A percentile compares a stretch with the other conserved stretches of the same genome.
Conservation (phyloP, 2,329 filamentous ascomycete genomes). For the Apiospora saccharicola region DNA sequence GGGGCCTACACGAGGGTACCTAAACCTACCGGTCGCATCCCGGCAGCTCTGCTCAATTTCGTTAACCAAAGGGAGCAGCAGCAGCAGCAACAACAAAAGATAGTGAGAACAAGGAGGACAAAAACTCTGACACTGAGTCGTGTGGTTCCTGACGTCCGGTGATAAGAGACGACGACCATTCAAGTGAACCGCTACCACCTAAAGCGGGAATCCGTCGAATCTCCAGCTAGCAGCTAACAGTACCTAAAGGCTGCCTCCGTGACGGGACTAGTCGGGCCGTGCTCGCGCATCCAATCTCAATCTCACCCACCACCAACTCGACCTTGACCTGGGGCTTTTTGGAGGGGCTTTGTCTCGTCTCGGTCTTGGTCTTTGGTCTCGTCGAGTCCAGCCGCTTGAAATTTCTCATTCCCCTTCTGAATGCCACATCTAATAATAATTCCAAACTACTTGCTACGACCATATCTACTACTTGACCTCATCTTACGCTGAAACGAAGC, state of each 20-base stretch:
- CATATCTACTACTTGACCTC: neutral
- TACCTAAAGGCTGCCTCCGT: neutral
- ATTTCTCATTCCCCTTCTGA: slow-evolving; percentile 8
- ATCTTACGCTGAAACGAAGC: slow-evolving; percentile 2
- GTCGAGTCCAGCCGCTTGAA: slow-evolving; percentile 10
- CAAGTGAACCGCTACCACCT: neutral
- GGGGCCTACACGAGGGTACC: neutral
- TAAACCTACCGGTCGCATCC: neutral
- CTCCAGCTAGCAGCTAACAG: neutral
- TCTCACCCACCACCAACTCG: neutral
- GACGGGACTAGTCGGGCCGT: slow-evolving; percentile 18
- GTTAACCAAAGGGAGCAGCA: neutral
- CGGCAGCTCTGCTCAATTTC: neutral
- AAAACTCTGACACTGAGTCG: neutral
- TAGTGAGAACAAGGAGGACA: too few species aligned
- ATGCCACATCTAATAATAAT: slow-evolving; percentile 20
- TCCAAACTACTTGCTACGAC: neutral
- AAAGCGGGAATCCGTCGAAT: slow-evolving; percentile 8
- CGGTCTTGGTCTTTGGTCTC: slow-evolving; percentile 18
- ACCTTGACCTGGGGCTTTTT: slow-evolving; percentile 5
- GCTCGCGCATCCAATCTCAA: slow-evolving; percentile 15
- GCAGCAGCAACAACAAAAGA: too few species aligned
- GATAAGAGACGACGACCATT: neutral
- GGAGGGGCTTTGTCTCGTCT: slow-evolving; percentile 20
- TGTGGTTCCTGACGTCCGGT: slow-evolving; percentile 5